These are phyloP conservation scores for Acidiella bohemica DNA, from an alignment of 495 filamentous ascomycete genomes.

Conservation along the genomic window DNA sequence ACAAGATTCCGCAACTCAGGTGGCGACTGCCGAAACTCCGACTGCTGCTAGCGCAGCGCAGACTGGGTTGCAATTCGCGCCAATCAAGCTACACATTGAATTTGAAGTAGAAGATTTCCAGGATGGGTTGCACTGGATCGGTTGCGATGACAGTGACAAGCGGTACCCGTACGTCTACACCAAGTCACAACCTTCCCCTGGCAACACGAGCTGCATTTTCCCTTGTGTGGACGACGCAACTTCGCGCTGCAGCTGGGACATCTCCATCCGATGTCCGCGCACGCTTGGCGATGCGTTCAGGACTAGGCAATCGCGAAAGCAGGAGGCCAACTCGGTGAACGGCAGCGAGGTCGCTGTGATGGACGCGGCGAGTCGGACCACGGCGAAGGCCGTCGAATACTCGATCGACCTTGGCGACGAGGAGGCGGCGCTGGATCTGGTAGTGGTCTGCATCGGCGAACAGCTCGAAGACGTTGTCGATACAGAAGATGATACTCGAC, in stretches of 20 bases:
- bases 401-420: constrained; percentile 44
- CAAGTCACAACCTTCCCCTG: constrained; percentile 59
- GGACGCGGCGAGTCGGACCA: not conserved
- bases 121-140: constrained; percentile 86
- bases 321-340: not conserved
- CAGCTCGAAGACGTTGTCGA: constrained; percentile 69
- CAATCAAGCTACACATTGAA: constrained; percentile 51
- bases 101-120: constrained; percentile 59
- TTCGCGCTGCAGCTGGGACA: constrained; percentile 70
- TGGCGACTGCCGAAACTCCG: constrained; percentile 14
- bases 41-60: constrained; percentile 15
- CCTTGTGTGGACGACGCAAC: constrained; percentile 78
- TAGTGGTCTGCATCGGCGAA: constrained; percentile 80
- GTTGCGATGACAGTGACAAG: constrained; percentile 57
- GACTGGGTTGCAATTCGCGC: constrained; percentile 36
- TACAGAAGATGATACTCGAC: constrained; percentile 58
- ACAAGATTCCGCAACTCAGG: constrained; percentile 17
- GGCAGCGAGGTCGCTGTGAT: constrained; percentile 12
- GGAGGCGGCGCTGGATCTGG: constrained; percentile 74
- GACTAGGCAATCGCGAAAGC: constrained; percentile 11
- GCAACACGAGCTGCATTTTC: constrained; percentile 65
- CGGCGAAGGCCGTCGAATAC: constrained; percentile 2
- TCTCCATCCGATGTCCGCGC: constrained; percentile 70
- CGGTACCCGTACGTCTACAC: constrained; percentile 89
- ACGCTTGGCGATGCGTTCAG: constrained; percentile 71